Evolutionary conservation across 768 basidiomycete genomes (phyloP).

Genomic region (Trametes meyenii): DNA sequence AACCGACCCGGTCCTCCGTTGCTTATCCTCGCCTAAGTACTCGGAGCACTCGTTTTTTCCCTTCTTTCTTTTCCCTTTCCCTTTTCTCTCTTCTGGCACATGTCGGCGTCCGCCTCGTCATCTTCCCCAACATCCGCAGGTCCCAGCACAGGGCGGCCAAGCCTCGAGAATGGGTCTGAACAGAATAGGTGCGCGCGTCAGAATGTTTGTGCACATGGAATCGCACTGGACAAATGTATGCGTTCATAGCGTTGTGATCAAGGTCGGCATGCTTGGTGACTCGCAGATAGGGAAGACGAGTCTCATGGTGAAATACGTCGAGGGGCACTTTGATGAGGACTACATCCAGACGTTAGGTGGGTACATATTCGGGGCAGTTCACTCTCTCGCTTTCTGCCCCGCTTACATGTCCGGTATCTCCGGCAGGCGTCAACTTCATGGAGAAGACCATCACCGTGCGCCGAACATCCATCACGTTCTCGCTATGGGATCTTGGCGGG

Average conservation of each 20-base stretch:
- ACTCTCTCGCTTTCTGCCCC: background rate
- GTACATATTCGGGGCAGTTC: slow-evolving; percentile 29
- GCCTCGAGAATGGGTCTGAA: slow-evolving; percentile 31
- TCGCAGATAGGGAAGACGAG: slow-evolving; percentile 99
- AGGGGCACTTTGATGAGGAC: slow-evolving; percentile 98
- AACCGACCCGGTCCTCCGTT: slow-evolving; percentile 22
- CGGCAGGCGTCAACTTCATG: slow-evolving; percentile 95
- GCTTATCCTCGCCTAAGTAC: slow-evolving; percentile 20
- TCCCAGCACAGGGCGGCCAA: slow-evolving; percentile 26
- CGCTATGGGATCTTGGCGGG: slow-evolving; percentile 97
- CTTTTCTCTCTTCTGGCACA: slow-evolving; percentile 21
- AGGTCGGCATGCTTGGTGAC: slow-evolving; percentile 99
- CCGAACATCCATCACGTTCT: slow-evolving; percentile 98
- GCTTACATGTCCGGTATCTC: background rate
- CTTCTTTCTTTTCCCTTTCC: slow-evolving; percentile 11
- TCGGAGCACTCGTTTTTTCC: slow-evolving; percentile 23
- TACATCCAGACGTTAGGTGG: slow-evolving; percentile 98
- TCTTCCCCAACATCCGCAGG: slow-evolving; percentile 33
- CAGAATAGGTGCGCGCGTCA: slow-evolving; percentile 32
- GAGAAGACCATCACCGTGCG: slow-evolving; percentile 99
- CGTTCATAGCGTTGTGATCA: slow-evolving; percentile 79
- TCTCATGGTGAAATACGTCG: slow-evolving; percentile 99
- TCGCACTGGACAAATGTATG: background rate
- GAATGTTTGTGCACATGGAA: background rate
- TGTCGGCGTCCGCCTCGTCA: slow-evolving; percentile 32